Evolutionary conservation across 2,329 filamentous ascomycete genomes (phyloP).

Genomic region (Fusarium humuli): DNA sequence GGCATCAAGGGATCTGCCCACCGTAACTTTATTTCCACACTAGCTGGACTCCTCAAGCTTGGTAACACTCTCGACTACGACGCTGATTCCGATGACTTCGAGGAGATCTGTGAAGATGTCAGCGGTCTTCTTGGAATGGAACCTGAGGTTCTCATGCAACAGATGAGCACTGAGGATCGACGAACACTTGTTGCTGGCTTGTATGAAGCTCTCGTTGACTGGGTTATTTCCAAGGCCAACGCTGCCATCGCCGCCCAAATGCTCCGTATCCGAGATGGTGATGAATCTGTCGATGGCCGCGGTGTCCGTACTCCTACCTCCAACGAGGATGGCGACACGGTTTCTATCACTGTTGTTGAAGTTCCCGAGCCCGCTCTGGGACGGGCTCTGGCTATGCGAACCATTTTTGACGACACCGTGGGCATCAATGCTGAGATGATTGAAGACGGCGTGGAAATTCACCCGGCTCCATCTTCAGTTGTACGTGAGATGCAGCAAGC

Average conservation of each 20-base stretch:
- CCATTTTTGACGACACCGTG: slow-evolving; percentile 89
- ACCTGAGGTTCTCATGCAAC: slow-evolving; percentile 80
- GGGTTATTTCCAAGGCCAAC: slow-evolving; percentile 91
- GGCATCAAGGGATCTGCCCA: slow-evolving; percentile 90
- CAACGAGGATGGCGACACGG: slow-evolving; percentile 82
- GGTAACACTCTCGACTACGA: slow-evolving; percentile 89
- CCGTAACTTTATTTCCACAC: slow-evolving; percentile 83
- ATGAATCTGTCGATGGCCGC: slow-evolving; percentile 74
- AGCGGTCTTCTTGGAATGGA: slow-evolving; percentile 87
- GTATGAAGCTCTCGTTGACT: slow-evolving; percentile 95
- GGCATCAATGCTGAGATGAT: slow-evolving; percentile 99
- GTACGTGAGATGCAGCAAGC: slow-evolving; percentile 88
- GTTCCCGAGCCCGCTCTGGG: slow-evolving; percentile 82
- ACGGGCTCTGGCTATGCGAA: slow-evolving; percentile 89
- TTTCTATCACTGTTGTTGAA: slow-evolving; percentile 89
- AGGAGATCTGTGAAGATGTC: slow-evolving; percentile 90
- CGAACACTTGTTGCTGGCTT: slow-evolving; percentile 84
- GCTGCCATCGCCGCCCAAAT: slow-evolving; percentile 83
- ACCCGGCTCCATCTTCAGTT: slow-evolving; percentile 81
- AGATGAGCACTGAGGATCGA: slow-evolving; percentile 87
- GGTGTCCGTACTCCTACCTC: slow-evolving; percentile 73
- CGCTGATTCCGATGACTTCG: slow-evolving; percentile 84
- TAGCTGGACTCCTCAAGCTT: slow-evolving; percentile 89
- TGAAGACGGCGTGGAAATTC: slow-evolving; percentile 86
- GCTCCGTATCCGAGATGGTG: slow-evolving; percentile 71